phyloP scores from a whole-genome alignment of 495 filamentous ascomycete genomes.

The Neurospora sp. region DNA sequence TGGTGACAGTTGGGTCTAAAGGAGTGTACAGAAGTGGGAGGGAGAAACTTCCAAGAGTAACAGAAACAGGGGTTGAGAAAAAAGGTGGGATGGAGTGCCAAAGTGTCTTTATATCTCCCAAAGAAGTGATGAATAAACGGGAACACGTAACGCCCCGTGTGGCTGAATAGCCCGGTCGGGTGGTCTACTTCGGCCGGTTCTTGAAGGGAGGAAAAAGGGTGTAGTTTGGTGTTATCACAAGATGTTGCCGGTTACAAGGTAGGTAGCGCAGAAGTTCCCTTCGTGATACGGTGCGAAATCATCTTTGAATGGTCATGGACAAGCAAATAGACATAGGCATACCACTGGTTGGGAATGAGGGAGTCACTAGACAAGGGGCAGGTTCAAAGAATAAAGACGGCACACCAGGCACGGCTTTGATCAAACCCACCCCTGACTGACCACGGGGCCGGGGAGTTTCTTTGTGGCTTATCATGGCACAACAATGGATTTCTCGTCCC shows the following conservation, averaged over 20 bases:
- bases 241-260: not conserved
- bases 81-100: not conserved
- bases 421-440: not conserved
- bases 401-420: not conserved
- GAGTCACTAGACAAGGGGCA: not conserved
- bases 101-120: not conserved
- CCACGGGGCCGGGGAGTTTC: not conserved
- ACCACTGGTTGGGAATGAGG: not conserved
- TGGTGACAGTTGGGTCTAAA: not conserved
- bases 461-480: not conserved
- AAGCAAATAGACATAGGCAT: not conserved
- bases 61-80: not conserved
- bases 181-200: not conserved
- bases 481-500: not conserved
- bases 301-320: not conserved
- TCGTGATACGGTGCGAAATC: not conserved
- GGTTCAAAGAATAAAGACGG: not conserved
- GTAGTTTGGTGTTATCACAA: not conserved
- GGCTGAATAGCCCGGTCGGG: not conserved
- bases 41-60: not conserved
- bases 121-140: not conserved
- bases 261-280: not conserved
- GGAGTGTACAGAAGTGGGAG: not conserved
- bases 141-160: not conserved
- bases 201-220: not conserved